Conservation (phyloP, 129 eudicot species). For the Escallonia herrerae region DNA sequence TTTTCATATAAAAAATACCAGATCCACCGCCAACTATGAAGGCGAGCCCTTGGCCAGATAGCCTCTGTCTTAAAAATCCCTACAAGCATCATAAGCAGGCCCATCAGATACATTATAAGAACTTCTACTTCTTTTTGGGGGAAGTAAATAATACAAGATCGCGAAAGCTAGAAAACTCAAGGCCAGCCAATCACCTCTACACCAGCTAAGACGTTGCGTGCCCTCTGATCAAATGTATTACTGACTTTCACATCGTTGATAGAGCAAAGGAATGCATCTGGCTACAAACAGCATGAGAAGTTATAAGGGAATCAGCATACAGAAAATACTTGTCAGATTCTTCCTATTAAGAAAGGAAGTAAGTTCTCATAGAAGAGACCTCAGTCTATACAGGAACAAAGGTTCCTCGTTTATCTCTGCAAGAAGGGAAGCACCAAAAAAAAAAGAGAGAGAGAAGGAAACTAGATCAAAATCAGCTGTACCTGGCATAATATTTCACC, state of each 20-base stretch:
- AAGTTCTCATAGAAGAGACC: too few relatives aligned
- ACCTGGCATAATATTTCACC: constrained; percentile 95
- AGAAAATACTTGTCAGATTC: background rate
- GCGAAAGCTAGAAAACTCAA: background rate
- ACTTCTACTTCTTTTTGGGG: too few relatives aligned
- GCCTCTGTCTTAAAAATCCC: constrained; percentile 92
- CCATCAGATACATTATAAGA: constrained; percentile 4
- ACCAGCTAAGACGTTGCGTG: constrained; percentile 76
- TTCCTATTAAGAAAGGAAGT: too few relatives aligned
- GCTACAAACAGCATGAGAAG: constrained; percentile 56
- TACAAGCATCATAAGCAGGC: constrained; percentile 26
- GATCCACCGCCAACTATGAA: constrained; percentile 94
- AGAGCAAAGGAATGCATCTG: constrained; percentile 98
- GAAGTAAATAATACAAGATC: background rate
- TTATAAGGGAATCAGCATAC: constrained; percentile 11
- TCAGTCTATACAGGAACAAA: too few relatives aligned
- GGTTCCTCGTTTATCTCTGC: background rate
- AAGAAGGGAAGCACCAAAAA: background rate
- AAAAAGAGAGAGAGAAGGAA: background rate
- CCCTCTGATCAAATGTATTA: constrained; percentile 76
- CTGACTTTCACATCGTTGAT: constrained; percentile 87
- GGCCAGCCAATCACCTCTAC: constrained; percentile 52
- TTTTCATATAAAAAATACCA: constrained; percentile 36
- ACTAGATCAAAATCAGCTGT: constrained; percentile 10
- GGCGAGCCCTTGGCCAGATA: constrained; percentile 95